A percentile compares a stretch with the other conserved stretches of the same genome.
phyloP scores from a whole-genome alignment of 2,329 filamentous ascomycete species.

The Seiridium cupressi region DNA sequence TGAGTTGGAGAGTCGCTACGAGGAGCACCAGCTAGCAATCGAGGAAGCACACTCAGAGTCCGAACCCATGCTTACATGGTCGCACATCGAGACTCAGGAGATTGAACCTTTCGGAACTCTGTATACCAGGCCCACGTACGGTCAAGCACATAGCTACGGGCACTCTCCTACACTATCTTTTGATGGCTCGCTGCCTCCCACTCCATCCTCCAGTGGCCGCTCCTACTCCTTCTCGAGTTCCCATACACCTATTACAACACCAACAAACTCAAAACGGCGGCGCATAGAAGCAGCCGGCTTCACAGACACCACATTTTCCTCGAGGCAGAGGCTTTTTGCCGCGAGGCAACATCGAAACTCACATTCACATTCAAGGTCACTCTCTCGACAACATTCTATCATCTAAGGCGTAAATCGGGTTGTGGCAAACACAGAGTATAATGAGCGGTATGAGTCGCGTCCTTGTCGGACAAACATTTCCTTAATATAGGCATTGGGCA shows the following conservation, averaged over 20 bases:
- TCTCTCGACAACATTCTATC: not conserved
- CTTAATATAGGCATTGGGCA: not conserved
- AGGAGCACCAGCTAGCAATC: slow-evolving; percentile 14
- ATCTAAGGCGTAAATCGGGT: not conserved
- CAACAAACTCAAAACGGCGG: slow-evolving; percentile 16
- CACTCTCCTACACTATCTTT: slow-evolving; percentile 12
- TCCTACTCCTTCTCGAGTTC: slow-evolving; percentile 20
- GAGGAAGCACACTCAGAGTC: slow-evolving; percentile 18
- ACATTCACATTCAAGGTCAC: not conserved
- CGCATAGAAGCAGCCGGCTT: slow-evolving; percentile 18
- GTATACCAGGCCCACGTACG: slow-evolving; percentile 10
- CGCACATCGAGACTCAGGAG: slow-evolving; percentile 19
- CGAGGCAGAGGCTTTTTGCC: slow-evolving; percentile 18
- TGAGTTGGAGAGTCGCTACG: slow-evolving; percentile 19
- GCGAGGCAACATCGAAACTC: not conserved
- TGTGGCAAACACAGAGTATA: no score
- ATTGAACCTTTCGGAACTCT: slow-evolving; percentile 21
- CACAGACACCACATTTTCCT: slow-evolving; percentile 21
- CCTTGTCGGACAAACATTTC: not conserved
- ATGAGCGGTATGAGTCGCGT: not conserved
- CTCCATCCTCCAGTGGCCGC: slow-evolving; percentile 18
- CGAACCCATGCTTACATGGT: slow-evolving; percentile 16
- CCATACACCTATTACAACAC: slow-evolving; percentile 11
- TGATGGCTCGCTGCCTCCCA: slow-evolving; percentile 15
- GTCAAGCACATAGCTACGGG: not conserved